Base-by-base conservation (phyloP, 306 rosid genomes). In the Aeschynomene evenia region DNA sequence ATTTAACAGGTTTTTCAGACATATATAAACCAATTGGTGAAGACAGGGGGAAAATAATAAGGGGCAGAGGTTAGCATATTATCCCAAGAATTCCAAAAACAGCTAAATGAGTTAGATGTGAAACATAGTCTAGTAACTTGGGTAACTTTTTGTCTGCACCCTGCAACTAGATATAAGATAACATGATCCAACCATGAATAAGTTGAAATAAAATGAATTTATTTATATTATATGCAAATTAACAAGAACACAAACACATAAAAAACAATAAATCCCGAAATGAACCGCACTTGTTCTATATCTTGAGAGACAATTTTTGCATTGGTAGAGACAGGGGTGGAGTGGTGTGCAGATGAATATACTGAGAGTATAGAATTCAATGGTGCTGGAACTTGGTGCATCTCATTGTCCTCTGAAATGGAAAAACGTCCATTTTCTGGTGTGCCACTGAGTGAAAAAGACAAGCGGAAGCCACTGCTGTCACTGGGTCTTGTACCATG, bases 401-500 rank as follows among this genome's bases (percentile, higher is more conserved):
- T 31, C 0, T 40, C 50, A 34, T 33, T 14, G 42, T 80, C 79
- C 37, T 40, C 80, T 28, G 70, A 22, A 64, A 69, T 43, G 46
- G 79, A 66, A 69, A 63, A 34, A 81, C 28, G 63, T 13, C 83
- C 83, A 76, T 50, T 63, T 66, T 85, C 80, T 4, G 61, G 40
- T 10, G 62, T 73, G 28, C 57, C 78, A 54, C 67, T 79, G 2
- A 61, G 19, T n/a, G 13, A 82, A n/a, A n/a, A n/a, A 9, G 84
- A 72, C 31, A 78, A 48, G 26, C 48, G 16, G 23, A 75, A 15
- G 68, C 76, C 79, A 57, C 74, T 63, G 66, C 70, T 72, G 40
- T 68, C 73, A 40, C 85, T 78, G 51, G 49, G 24, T 63, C 80
- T 76, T 43, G 50, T 72, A 69, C 82, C 81, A 46, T 71, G 72